Conservation (phyloP, 306 rosid species). For the Prunus armeniaca region DNA sequence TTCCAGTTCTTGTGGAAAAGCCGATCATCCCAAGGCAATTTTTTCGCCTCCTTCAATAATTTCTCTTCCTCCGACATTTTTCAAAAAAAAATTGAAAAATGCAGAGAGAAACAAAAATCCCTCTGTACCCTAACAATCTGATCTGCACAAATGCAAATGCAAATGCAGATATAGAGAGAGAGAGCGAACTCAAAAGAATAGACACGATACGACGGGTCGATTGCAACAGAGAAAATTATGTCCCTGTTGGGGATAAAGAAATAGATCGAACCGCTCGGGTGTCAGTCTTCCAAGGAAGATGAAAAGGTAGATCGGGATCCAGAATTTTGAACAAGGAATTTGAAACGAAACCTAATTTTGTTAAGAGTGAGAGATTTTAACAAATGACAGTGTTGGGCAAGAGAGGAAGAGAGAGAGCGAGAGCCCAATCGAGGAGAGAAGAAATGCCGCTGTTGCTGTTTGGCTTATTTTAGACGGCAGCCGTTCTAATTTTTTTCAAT, state of each 20-base stretch:
- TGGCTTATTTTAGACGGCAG: conserved; percentile 35
- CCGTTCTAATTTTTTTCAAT: neutral
- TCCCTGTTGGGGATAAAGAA: no score
- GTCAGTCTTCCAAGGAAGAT: neutral
- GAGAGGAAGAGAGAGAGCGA: neutral
- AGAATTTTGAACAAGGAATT: conserved; percentile 10
- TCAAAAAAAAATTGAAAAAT: neutral
- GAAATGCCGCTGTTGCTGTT: conserved; percentile 18
- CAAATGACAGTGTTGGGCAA: neutral
- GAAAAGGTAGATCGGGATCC: conserved; percentile 24
- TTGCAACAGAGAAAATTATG: no score
- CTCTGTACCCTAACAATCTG: conserved; percentile 23
- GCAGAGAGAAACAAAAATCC: no score
- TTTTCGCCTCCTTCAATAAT: conserved; percentile 93
- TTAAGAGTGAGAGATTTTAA: neutral
- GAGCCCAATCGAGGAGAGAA: conserved; percentile 20
- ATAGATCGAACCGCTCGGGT: no score
- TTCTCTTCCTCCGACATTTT: conserved; percentile 87
- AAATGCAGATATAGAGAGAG: no score
- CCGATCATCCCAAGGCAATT: conserved; percentile 99
- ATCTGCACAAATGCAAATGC: conserved; percentile 23
- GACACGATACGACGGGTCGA: no score
- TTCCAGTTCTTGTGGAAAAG: conserved; percentile 95
- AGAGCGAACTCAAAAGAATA: no score
- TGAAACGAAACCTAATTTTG: neutral